Conservation (phyloP, 768 basidiomycete genomes). For the Russula virescens region DNA sequence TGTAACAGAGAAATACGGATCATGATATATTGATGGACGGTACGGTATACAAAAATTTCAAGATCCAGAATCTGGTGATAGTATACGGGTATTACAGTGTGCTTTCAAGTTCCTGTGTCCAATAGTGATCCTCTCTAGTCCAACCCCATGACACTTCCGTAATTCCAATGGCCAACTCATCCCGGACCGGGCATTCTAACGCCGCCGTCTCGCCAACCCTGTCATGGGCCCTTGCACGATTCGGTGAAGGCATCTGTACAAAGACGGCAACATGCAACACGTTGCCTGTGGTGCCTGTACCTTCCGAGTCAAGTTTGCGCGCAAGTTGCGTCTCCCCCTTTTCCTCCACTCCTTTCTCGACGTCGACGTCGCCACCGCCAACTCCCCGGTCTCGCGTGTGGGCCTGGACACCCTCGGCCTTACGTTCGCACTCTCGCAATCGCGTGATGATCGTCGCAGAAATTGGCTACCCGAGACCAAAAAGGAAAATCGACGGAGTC, state of each 20-base stretch:
- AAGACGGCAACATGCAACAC: constrained; percentile 19
- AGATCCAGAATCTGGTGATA: too few relatives aligned
- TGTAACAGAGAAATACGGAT: too few relatives aligned
- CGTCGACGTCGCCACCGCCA: too few relatives aligned
- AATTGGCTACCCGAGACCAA: constrained; percentile 18
- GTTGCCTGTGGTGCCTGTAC: not conserved
- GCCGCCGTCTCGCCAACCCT: not conserved
- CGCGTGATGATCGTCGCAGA: constrained; percentile 4
- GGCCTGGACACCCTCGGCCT: not conserved
- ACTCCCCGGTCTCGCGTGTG: not conserved
- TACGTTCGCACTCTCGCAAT: not conserved
- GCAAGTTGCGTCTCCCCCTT: not conserved
- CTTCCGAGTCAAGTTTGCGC: too few relatives aligned
- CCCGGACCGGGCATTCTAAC: not conserved
- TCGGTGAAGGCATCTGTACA: constrained; percentile 23
- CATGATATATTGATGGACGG: too few relatives aligned
- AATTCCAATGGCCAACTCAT: constrained; percentile 16
- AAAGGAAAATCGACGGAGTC: too few relatives aligned
- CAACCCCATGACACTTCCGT: constrained; percentile 14
- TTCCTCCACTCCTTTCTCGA: not conserved
- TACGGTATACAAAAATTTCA: too few relatives aligned
- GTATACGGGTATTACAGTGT: not conserved
- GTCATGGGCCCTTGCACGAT: not conserved
- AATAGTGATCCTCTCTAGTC: not conserved
- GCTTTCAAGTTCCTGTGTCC: too few relatives aligned